Conservation (phyloP, 139 green algal genomes). For the Pycnococcus provasolii region DNA sequence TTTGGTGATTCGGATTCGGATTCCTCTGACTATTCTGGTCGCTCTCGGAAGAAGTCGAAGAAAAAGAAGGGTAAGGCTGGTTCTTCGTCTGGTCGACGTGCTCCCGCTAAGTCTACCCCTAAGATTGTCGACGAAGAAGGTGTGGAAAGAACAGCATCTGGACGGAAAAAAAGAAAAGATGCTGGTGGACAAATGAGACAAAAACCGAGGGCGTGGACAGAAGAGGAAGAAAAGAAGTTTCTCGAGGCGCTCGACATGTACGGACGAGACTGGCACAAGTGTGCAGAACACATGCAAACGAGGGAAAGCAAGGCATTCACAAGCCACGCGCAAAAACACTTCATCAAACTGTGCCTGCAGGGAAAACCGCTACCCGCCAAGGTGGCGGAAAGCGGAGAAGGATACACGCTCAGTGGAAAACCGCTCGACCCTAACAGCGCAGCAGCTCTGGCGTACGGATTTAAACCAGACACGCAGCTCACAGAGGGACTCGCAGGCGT, state of each 20-base stretch:
- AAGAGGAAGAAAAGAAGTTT: conserved; percentile 61
- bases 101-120: no score
- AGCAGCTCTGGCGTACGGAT: conserved; percentile 58
- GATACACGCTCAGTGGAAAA: conserved; percentile 64
- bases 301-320: conserved; percentile 50
- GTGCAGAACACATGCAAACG: conserved; percentile 42
- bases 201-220: conserved; percentile 43
- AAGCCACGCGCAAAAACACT: conserved; percentile 64
- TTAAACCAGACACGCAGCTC: conserved; percentile 48
- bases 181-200: background rate
- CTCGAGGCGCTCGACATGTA: conserved; percentile 44
- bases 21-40: no score
- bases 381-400: conserved; percentile 34
- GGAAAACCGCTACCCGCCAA: conserved; percentile 54
- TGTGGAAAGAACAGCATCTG: no score
- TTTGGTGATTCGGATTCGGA: no score
- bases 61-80: no score
- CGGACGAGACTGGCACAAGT: conserved; percentile 56
- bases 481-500: background rate
- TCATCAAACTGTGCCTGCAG: conserved; percentile 62
- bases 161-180: no score
- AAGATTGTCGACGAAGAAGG: no score
- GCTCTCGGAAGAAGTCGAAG: no score
- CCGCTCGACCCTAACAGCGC: conserved; percentile 59
- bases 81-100: no score